phyloP scores from a whole-genome alignment of 2,329 filamentous ascomycete genomes.

The Periconia macrospinosa region DNA sequence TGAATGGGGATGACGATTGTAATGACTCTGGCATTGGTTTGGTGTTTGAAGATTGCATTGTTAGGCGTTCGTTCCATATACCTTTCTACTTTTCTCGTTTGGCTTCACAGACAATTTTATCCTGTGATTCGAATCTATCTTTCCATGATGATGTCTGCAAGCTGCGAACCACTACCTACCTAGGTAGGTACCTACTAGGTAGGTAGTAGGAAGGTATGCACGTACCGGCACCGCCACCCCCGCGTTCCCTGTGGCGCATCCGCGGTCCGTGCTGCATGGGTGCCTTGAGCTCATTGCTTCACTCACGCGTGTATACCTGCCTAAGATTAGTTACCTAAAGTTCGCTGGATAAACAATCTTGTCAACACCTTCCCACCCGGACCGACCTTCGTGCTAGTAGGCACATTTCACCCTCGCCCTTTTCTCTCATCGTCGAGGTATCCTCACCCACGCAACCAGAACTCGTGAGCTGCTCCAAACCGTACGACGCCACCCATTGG shows the following conservation, averaged over 20 bases:
- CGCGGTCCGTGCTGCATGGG: slow-evolving; percentile 18
- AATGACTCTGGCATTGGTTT: neutral
- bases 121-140: neutral
- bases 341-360: neutral
- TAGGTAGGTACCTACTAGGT: no score
- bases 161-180: neutral
- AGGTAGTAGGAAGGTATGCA: no score
- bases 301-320: slow-evolving; percentile 12
- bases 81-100: no score
- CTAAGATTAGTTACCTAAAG: slow-evolving; percentile 14
- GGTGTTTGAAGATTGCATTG: slow-evolving; percentile 8
- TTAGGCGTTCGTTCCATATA: slow-evolving; percentile 3
- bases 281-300: slow-evolving; percentile 30
- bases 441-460: neutral
- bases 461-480: neutral
- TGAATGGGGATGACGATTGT: slow-evolving; percentile 12
- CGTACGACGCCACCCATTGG: neutral
- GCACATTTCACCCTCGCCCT: no score
- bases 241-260: no score
- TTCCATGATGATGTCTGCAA: neutral
- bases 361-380: neutral
- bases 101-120: neutral
- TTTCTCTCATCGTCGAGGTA: neutral
- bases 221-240: no score
- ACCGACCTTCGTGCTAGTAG: neutral